Evolutionary conservation across 202 grass and related monocot genomes (phyloP), one percentile per base, ranked within the genome.

Genomic region (Brachypodium distachyon): DNA sequence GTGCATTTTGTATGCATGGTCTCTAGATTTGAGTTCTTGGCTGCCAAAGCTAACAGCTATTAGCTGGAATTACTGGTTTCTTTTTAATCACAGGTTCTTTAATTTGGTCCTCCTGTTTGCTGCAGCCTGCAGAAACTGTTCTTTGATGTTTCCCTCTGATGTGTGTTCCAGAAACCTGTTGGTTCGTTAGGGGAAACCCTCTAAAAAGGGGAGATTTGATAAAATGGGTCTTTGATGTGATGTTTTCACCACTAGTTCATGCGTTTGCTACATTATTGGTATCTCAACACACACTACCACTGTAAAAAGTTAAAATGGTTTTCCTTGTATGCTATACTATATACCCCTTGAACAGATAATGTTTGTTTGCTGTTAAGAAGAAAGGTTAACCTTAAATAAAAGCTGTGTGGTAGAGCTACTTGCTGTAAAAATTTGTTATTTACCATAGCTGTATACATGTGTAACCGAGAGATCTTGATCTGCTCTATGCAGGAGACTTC

Each of bases 401-500:
- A 40, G 50, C n/a, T 46, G 27, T 1, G 9, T 52, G 32, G 16
- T 29, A 41, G 53, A 50, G 77, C 43, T 70, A 12, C 23, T 38
- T 38, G 81, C 38, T 72, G 81, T 80, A 76, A 81, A 53, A 34
- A 44, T 65, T 9, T 3, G 54, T 47, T 39, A 4, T 61, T 27
- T 44, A 18, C 9, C 17, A 29, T 46, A 29, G 8, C 37, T 31
- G n/a, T 58, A 17, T 19, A 79, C 10, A 34, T 54, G 68, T 77
- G 1, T 83, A 61, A 69, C 39, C 59, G 56, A 28, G 69, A 56
- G 39, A 19, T 61, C 4, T 55, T 73, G 28, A 28, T 76, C 6
- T 78, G 41, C 33, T 89, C 41, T 77, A 57, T 18, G 82, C 81
- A 96, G 93, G 93, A 96, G 72, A 96, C 93, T 23, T 96, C 93